These are phyloP conservation scores for Talaromyces verruculosus DNA, from an alignment of 2,329 filamentous ascomycete genomes.

Conservation along the genomic window DNA sequence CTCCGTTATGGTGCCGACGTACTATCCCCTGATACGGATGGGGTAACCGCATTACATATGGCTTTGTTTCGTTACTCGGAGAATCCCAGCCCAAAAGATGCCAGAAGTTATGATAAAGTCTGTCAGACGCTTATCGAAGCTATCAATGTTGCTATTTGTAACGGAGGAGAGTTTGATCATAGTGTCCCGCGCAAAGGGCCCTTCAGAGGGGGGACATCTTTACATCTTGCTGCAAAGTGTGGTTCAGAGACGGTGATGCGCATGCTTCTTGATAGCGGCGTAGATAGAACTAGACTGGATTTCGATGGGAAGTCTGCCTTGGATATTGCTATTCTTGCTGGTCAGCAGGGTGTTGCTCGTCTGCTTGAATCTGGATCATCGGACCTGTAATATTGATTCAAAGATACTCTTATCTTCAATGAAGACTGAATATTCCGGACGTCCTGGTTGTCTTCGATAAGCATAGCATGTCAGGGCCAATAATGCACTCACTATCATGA, in stretches of 20 bases:
- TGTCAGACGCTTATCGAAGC: neutral
- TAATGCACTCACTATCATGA: neutral
- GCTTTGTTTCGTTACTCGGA: neutral
- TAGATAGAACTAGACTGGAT: neutral
- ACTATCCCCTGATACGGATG: neutral
- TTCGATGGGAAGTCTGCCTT: neutral
- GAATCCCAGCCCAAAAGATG: neutral
- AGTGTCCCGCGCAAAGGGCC: neutral
- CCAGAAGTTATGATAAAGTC: neutral
- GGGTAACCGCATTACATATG: neutral
- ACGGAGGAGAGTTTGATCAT: neutral
- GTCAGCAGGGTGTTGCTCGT: neutral
- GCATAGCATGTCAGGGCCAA: neutral
- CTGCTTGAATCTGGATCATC: neutral
- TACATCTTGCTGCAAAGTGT: conserved; percentile 4
- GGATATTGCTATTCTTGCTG: neutral
- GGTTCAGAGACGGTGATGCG: neutral
- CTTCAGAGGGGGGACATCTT: neutral
- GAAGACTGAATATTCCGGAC: neutral
- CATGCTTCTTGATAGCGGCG: neutral
- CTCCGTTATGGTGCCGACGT: neutral
- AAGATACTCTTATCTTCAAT: neutral
- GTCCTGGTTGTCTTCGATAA: neutral
- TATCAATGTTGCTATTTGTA: neutral
- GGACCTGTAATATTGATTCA: neutral